A percentile compares a stretch with the other conserved stretches of the same genome.
phyloP scores from a whole-genome alignment of 1,284 basidiomycete genomes.

The Ustilago hordei region DNA sequence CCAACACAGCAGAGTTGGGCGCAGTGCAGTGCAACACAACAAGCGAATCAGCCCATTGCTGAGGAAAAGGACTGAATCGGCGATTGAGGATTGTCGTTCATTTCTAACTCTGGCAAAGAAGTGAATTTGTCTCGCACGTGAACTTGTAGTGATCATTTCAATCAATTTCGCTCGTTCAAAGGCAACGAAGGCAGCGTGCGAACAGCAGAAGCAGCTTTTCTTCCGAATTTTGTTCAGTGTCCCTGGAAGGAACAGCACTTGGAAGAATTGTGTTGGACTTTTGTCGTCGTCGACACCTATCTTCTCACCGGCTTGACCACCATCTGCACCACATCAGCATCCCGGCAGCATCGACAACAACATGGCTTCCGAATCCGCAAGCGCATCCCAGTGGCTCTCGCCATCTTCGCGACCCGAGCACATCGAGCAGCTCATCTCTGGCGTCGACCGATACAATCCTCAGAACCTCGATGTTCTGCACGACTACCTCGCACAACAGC shows the following conservation, averaged over 20 bases:
- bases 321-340: background rate
- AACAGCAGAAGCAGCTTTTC: slow-evolving; percentile 15
- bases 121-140: slow-evolving; percentile 14
- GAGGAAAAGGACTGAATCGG: background rate
- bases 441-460: slow-evolving; percentile 89
- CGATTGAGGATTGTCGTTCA: background rate
- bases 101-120: background rate
- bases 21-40: background rate
- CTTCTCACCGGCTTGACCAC: slow-evolving; percentile 5
- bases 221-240: slow-evolving; percentile 37
- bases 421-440: slow-evolving; percentile 67
- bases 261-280: background rate
- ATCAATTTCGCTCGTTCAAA: background rate
- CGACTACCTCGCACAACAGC: slow-evolving; percentile 93
- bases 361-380: slow-evolving; percentile 37
- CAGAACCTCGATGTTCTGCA: slow-evolving; percentile 90
- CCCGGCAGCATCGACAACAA: slow-evolving; percentile 15
- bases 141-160: slow-evolving; percentile 21
- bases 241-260: slow-evolving; percentile 1
- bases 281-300: background rate
- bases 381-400: slow-evolving; percentile 46
- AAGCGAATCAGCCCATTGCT: slow-evolving; percentile 12
- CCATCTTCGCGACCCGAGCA: slow-evolving; percentile 62
- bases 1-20: background rate
- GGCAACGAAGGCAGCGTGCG: slow-evolving; percentile 1